Evolutionary conservation across 2,329 filamentous ascomycete species (phyloP).

Genomic region (Amesomyces nigricolor): DNA sequence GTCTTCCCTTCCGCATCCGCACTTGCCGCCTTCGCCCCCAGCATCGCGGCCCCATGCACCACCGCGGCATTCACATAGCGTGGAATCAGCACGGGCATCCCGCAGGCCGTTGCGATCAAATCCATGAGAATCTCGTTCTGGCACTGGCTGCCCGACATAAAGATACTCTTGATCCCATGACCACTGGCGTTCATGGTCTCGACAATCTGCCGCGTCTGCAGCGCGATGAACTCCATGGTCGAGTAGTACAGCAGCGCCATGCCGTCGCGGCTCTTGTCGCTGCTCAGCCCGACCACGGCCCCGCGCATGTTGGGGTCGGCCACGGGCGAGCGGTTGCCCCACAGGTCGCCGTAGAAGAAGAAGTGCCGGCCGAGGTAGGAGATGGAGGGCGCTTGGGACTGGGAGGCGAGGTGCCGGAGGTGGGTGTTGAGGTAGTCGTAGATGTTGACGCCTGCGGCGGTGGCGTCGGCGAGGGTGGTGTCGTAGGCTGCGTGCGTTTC

Average conservation of each 20-base stretch:
- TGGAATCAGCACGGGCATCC: constrained; percentile 89
- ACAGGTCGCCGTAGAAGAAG: constrained; percentile 98
- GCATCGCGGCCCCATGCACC: constrained; percentile 96
- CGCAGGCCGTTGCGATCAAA: constrained; percentile 82
- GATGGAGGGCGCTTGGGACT: constrained; percentile 65
- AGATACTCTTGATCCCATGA: constrained; percentile 84
- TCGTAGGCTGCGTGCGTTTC: constrained; percentile 91
- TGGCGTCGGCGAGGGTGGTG: constrained; percentile 70
- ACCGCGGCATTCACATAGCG: constrained; percentile 93
- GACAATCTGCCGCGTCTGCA: constrained; percentile 94
- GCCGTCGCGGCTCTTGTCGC: constrained; percentile 79
- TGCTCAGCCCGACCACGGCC: constrained; percentile 77
- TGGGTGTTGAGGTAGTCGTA: constrained; percentile 94
- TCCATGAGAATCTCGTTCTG: constrained; percentile 91
- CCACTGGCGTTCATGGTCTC: constrained; percentile 88
- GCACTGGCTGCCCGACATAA: constrained; percentile 98
- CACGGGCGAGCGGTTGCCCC: constrained; percentile 91
- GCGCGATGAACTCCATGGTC: constrained; percentile 95
- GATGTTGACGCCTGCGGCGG: constrained; percentile 79
- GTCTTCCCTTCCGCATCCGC: constrained; percentile 70
- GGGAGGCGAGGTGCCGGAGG: constrained; percentile 68
- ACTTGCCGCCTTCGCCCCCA: constrained; percentile 94
- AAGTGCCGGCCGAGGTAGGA: constrained; percentile 86
- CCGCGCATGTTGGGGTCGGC: constrained; percentile 93
- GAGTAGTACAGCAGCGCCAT: constrained; percentile 90